These are phyloP conservation scores for Spathaspora sp. DNA, from an alignment of 805 yeast species.

Conservation along the genomic window DNA sequence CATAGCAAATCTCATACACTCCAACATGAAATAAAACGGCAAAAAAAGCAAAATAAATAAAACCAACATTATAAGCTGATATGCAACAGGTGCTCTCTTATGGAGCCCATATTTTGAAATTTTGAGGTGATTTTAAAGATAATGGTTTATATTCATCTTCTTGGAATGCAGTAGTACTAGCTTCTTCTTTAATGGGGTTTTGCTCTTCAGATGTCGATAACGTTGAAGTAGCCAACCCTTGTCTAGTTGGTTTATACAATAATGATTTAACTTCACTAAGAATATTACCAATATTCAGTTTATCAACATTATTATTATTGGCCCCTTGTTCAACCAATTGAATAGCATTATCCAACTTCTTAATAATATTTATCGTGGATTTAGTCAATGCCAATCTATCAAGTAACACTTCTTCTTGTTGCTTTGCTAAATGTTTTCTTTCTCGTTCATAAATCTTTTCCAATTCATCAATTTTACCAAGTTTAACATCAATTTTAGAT, in stretches of 20 bases:
- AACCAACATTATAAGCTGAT: background rate
- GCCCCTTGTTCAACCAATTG: conserved; percentile 10
- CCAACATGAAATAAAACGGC: background rate
- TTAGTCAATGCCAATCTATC: conserved; percentile 67
- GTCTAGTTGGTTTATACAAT: conserved; percentile 29
- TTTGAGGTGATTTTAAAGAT: conserved; percentile 38
- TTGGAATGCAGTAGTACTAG: background rate
- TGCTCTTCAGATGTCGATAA: conserved; percentile 3
- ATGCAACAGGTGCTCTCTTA: conserved; percentile 11
- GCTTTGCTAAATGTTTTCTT: conserved; percentile 53
- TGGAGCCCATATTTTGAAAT: conserved; percentile 45
- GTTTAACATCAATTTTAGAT: conserved; percentile 61
- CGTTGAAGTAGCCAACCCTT: conserved; percentile 4
- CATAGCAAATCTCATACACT: background rate
- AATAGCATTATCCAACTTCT: conserved; percentile 41
- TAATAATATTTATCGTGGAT: conserved; percentile 47
- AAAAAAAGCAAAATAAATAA: background rate
- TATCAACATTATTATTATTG: conserved; percentile 6
- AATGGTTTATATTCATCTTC: conserved; percentile 26
- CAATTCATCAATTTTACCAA: conserved; percentile 53
- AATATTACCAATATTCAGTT: conserved; percentile 12
- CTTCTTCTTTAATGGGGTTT: background rate
- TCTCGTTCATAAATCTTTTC: conserved; percentile 67
- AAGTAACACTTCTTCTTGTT: conserved; percentile 63
- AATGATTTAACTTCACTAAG: conserved; percentile 30